Conservation (phyloP, 805 yeast genomes). For the Candida succiphila region DNA sequence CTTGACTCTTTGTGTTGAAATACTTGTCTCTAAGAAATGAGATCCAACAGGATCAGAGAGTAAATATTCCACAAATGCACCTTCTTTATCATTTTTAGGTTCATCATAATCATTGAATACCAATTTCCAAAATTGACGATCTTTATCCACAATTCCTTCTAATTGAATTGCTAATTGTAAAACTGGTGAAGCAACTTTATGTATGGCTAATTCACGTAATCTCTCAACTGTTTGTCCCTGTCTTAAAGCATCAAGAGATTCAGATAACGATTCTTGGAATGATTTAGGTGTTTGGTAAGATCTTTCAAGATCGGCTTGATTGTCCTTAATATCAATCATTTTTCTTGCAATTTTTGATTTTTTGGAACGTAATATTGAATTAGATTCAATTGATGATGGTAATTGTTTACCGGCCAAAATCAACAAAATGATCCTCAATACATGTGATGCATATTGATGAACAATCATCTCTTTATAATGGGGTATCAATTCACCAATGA, state of each 20-base stretch:
- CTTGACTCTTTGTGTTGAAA: constrained; percentile 56
- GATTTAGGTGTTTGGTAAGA: constrained; percentile 62
- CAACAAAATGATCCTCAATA: constrained; percentile 60
- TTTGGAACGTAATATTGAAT: constrained; percentile 72
- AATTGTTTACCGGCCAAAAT: constrained; percentile 69
- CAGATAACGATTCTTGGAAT: constrained; percentile 51
- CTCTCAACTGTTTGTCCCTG: constrained; percentile 29
- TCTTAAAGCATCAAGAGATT: constrained; percentile 32
- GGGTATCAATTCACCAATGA: constrained; percentile 61
- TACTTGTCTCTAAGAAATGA: constrained; percentile 72
- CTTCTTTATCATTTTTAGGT: constrained; percentile 51
- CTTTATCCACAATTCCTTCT: constrained; percentile 73
- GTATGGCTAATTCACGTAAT: constrained; percentile 65
- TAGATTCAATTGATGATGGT: constrained; percentile 60
- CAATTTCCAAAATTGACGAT: constrained; percentile 59
- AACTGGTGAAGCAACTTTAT: constrained; percentile 82
- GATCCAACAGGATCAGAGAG: constrained; percentile 88
- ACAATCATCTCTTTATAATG: constrained; percentile 46
- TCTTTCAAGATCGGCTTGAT: constrained; percentile 56
- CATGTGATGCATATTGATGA: constrained; percentile 86
- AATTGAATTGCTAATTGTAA: constrained; percentile 67
- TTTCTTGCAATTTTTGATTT: constrained; percentile 84
- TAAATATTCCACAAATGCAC: constrained; percentile 73
- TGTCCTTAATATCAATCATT: constrained; percentile 82
- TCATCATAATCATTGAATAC: constrained; percentile 43